A percentile compares a stretch with the other conserved stretches of the same genome.
These are phyloP conservation scores for Barbarea vulgaris DNA, from an alignment of 345 rosid species.

Conservation along the genomic window DNA sequence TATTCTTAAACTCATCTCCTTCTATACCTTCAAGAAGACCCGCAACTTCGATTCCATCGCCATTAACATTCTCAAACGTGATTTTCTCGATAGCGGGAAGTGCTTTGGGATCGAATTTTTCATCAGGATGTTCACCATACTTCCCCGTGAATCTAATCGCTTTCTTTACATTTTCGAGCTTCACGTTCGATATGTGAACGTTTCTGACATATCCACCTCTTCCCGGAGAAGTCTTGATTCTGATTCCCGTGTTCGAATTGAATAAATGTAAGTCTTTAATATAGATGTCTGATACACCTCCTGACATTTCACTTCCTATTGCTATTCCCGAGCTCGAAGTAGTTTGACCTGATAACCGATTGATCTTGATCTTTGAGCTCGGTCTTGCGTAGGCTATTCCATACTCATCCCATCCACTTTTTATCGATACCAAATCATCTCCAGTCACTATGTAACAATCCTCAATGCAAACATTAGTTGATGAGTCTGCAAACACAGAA, in stretches of 20 bases:
- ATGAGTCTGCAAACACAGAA: conserved; percentile 65
- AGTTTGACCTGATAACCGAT: conserved; percentile 68
- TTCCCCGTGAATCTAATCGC: conserved; percentile 73
- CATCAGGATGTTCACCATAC: conserved; percentile 94
- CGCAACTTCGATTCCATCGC: conserved; percentile 63
- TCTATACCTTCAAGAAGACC: conserved; percentile 87
- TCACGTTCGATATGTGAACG: conserved; percentile 63
- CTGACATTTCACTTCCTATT: conserved; percentile 98
- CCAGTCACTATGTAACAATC: conserved; percentile 91
- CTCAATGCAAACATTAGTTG: conserved; percentile 83
- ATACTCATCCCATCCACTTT: conserved; percentile 99
- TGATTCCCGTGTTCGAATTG: conserved; percentile 65
- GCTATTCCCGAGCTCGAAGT: conserved; percentile 76
- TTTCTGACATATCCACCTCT: conserved; percentile 93
- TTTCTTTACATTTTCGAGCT: conserved; percentile 56
- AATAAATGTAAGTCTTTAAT: conserved; percentile 63
- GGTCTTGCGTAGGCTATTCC: conserved; percentile 83
- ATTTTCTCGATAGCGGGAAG: conserved; percentile 70
- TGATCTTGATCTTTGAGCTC: conserved; percentile 73
- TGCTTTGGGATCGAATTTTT: conserved; percentile 63
- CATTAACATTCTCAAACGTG: conserved; percentile 71
- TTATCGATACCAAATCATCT: conserved; percentile 85
- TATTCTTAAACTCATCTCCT: conserved; percentile 64
- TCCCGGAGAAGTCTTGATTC: conserved; percentile 88
- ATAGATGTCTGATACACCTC: conserved; percentile 83